Base-by-base conservation (phyloP, 768 basidiomycete genomes). In the Macrolepiota dolichaula region DNA sequence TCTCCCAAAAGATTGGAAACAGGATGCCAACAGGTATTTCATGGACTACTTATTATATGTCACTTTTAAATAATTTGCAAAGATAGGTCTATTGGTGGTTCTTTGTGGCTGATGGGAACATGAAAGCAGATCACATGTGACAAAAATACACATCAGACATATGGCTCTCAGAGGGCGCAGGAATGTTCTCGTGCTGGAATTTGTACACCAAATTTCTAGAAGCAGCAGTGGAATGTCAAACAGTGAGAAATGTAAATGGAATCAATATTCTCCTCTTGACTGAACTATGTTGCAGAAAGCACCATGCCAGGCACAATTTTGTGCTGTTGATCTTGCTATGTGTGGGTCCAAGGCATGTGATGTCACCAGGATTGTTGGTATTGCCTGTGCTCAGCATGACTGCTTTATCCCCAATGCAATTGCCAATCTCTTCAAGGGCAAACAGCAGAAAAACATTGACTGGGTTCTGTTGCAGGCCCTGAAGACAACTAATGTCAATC, bases 361-460 rank as follows among this genome's bases (percentile, higher is more conserved):
- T n/a, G n/a, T n/a, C n/a, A n/a, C n/a, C n/a, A n/a, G n/a, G n/a
- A n/a, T n/a, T n/a, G n/a, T n/a, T n/a, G n/a, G n/a, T n/a, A n/a
- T n/a, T n/a, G n/a, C n/a, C n/a, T n/a, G n/a, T n/a, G n/a, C n/a
- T n/a, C n/a, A n/a, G n/a, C n/a, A n/a, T n/a, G n/a, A n/a, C n/a
- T 69, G 66, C 46, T 49, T 51, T 53, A 62, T 60, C 1, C 68
- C 64, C 0, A 65, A 65, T 24, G 53, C 54, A 13, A 10, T 69
- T 11, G 65, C 57, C 0, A 64, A 70, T 29, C 32, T 70, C 4
- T 65, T 61, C 40, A 57, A 61, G 19, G 68, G 69, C 1, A 65
- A 70, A 58, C 67, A 70, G 44, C 69, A 70, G 19, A 68, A 66
- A 35, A 70, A 70, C 40, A 51, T 68, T 1, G 69, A 70, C 32